These are phyloP conservation scores for Nakazawaea ambrosiae DNA, from an alignment of 805 yeast species.

Conservation along the genomic window DNA sequence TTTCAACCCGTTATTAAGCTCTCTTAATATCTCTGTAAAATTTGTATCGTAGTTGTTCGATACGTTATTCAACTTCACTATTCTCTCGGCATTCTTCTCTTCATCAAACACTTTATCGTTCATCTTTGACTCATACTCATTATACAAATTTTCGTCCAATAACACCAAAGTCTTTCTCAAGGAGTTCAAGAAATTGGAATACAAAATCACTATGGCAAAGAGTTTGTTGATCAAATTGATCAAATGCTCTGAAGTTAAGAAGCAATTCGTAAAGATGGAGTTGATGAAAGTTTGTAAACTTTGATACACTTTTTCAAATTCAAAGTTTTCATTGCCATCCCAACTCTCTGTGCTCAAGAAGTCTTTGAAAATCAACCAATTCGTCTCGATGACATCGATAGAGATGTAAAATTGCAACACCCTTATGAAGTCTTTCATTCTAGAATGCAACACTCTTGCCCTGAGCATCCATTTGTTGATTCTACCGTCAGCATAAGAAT, in stretches of 20 bases:
- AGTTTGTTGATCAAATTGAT: constrained; percentile 38
- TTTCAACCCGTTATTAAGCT: constrained; percentile 37
- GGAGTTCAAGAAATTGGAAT: constrained; percentile 41
- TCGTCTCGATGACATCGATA: constrained; percentile 50
- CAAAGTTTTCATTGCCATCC: constrained; percentile 9
- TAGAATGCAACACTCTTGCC: constrained; percentile 46
- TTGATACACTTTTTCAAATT: constrained; percentile 37
- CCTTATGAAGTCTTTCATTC: constrained; percentile 50
- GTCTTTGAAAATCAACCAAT: constrained; percentile 34
- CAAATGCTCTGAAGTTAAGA: constrained; percentile 53
- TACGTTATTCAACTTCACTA: constrained; percentile 32
- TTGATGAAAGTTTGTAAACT: constrained; percentile 52
- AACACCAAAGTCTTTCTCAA: constrained; percentile 47
- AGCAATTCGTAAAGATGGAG: constrained; percentile 56
- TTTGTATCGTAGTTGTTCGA: constrained; percentile 35
- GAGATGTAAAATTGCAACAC: constrained; percentile 50
- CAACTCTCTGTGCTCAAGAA: constrained; percentile 2
- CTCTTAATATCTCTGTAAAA: constrained; percentile 37
- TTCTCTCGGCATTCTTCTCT: constrained; percentile 30
- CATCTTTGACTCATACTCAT: constrained; percentile 29
- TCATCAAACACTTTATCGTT: constrained; percentile 31
- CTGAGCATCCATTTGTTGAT: constrained; percentile 48
- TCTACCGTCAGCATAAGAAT: constrained; percentile 31
- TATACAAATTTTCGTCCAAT: constrained; percentile 40
- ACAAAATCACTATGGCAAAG: constrained; percentile 40